A percentile compares a stretch with the other conserved stretches of the same genome.
These are phyloP conservation scores for Pichia sp. DNA, from an alignment of 1,139 yeast species.

Conservation along the genomic window DNA sequence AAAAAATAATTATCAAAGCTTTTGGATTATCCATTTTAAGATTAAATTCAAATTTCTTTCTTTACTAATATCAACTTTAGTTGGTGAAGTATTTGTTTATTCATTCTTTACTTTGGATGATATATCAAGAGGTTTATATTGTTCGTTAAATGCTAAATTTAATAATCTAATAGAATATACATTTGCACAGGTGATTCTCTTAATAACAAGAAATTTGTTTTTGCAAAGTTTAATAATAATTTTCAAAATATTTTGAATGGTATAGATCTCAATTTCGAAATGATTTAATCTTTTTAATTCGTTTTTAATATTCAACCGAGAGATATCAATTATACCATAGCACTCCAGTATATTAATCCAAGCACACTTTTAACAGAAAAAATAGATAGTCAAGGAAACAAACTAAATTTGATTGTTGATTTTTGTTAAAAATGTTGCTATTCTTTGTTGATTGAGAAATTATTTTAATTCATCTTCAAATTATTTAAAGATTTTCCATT, in stretches of 20 bases:
- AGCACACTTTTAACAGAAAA: constrained; percentile 44
- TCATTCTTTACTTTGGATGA: constrained; percentile 54
- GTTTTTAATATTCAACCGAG: constrained; percentile 30
- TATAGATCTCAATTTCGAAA: constrained; percentile 32
- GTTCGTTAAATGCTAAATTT: constrained; percentile 50
- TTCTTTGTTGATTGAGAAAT: constrained; percentile 70
- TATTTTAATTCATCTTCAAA: constrained; percentile 32
- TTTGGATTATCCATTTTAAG: constrained; percentile 49
- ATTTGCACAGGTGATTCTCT: constrained; percentile 14
- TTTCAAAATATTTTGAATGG: constrained; percentile 16
- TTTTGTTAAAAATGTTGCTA: constrained; percentile 39
- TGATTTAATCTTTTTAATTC: constrained; percentile 35
- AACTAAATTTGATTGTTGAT: constrained; percentile 66
- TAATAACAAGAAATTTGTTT: constrained; percentile 1
- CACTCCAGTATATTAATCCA: constrained; percentile 28
- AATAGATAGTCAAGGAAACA: constrained; percentile 53
- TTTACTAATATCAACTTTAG: constrained; percentile 58
- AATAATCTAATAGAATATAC: constrained; percentile 30
- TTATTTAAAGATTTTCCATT: constrained; percentile 17
- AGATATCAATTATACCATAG: constrained; percentile 21
- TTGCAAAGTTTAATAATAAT: constrained; percentile 3
- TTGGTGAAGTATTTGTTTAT: constrained; percentile 75
- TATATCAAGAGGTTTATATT: constrained; percentile 57
- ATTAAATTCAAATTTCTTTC: constrained; percentile 52
- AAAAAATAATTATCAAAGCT: constrained; percentile 43